Evolutionary conservation across 2,329 filamentous ascomycete genomes (phyloP).

Genomic region (Penicillium rolfsii): DNA sequence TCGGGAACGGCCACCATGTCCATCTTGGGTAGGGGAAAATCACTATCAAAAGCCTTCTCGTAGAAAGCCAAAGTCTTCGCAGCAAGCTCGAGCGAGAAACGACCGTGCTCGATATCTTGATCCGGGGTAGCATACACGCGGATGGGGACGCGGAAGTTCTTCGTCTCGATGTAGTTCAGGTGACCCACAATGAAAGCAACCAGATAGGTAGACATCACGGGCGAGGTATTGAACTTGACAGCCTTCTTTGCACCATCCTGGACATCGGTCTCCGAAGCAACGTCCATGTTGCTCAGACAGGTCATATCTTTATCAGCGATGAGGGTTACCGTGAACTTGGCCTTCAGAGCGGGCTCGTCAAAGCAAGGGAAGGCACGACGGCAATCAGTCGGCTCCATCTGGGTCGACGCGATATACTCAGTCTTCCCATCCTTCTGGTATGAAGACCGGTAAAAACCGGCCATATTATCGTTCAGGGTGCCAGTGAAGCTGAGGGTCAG

Average conservation of each 20-base stretch:
- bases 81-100: constrained; percentile 86
- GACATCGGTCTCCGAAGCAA: constrained; percentile 76
- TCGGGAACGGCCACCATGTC: constrained; percentile 96
- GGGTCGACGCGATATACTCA: constrained; percentile 83
- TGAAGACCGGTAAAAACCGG: constrained; percentile 93
- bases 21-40: constrained; percentile 90
- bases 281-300: constrained; percentile 96
- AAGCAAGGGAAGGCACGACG: constrained; percentile 94
- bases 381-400: constrained; percentile 96
- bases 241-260: constrained; percentile 73
- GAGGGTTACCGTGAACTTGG: constrained; percentile 86
- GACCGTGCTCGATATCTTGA: constrained; percentile 85
- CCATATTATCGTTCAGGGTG: constrained; percentile 89
- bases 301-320: constrained; percentile 89
- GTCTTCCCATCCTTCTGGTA: constrained; percentile 85
- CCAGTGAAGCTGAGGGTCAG: constrained; percentile 79
- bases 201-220: constrained; percentile 94
- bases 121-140: constrained; percentile 92
- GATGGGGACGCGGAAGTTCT: constrained; percentile 86
- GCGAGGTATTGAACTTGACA: constrained; percentile 89
- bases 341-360: constrained; percentile 92
- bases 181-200: constrained; percentile 93
- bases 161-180: constrained; percentile 90
- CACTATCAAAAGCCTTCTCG: constrained; percentile 87
- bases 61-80: constrained; percentile 91